Percentiles rank a stretch among this genome's conserved stretches.
These are phyloP conservation scores for Keqinozyma sinolaborantium DNA, from an alignment of 1,139 yeast genomes.

Conservation along the genomic window DNA sequence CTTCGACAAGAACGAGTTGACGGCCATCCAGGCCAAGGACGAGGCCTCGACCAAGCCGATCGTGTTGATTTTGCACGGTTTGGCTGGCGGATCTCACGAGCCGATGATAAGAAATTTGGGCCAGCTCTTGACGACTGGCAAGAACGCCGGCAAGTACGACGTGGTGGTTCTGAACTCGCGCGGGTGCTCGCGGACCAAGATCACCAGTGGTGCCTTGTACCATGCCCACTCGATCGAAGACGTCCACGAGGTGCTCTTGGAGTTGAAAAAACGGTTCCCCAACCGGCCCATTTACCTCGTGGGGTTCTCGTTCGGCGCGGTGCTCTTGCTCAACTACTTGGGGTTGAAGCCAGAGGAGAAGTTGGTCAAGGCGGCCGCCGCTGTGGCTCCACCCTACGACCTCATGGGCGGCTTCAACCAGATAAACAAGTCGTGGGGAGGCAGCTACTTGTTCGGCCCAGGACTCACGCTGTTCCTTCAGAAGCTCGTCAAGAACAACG, in stretches of 20 bases:
- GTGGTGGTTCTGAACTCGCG: slow-evolving; percentile 75
- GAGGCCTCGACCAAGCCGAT: slow-evolving; percentile 49
- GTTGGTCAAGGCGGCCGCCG: slow-evolving; percentile 59
- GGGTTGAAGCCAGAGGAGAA: slow-evolving; percentile 56
- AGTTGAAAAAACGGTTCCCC: slow-evolving; percentile 58
- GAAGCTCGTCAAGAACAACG: slow-evolving; percentile 61
- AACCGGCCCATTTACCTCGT: slow-evolving; percentile 69
- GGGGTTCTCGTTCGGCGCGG: slow-evolving; percentile 90
- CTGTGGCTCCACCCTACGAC: slow-evolving; percentile 86
- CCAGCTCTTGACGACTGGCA: slow-evolving; percentile 24
- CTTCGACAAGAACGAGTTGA: slow-evolving; percentile 42
- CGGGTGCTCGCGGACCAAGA: slow-evolving; percentile 82
- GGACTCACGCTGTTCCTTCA: slow-evolving; percentile 64
- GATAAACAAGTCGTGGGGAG: slow-evolving; percentile 53
- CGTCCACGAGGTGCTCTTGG: slow-evolving; percentile 54
- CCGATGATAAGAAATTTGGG: slow-evolving; percentile 72
- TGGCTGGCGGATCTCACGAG: slow-evolving; percentile 92
- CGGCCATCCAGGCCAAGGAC: slow-evolving; percentile 18
- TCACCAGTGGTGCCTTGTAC: slow-evolving; percentile 73
- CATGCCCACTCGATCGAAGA: slow-evolving; percentile 76
- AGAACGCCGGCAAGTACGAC: slow-evolving; percentile 38
- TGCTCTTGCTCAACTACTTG: slow-evolving; percentile 71
- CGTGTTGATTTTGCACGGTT: slow-evolving; percentile 73
- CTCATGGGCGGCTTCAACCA: slow-evolving; percentile 54
- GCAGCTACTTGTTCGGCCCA: slow-evolving; percentile 60